phyloP scores from a whole-genome alignment of 2,329 filamentous ascomycete species.

The Lachnellula occidentalis region DNA sequence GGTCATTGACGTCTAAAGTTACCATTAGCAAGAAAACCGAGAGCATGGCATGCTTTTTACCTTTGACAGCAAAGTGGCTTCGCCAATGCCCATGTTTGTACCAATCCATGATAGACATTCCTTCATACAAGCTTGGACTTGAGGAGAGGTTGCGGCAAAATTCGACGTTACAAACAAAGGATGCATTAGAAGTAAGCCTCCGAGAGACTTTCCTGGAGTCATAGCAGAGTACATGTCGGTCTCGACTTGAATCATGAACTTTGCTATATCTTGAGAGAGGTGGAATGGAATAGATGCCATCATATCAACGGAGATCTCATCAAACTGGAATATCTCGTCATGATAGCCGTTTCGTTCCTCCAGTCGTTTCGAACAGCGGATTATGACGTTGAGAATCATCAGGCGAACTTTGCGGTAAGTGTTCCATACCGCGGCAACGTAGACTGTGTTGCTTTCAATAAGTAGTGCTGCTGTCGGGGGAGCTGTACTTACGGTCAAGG shows the following conservation, averaged over 20 bases:
- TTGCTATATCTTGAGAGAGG: not conserved
- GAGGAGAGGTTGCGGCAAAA: constrained; percentile 10
- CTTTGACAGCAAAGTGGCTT: constrained; percentile 22
- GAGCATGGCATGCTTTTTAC: constrained; percentile 6
- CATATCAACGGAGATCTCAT: constrained; percentile 8
- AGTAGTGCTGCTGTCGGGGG: not conserved
- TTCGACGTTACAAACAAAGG: constrained; percentile 20
- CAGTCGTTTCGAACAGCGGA: constrained; percentile 23
- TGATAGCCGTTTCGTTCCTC: not conserved
- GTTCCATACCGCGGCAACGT: constrained; percentile 51
- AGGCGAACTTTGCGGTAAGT: constrained; percentile 46
- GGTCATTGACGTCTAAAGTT: not conserved
- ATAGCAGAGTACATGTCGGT: not conserved
- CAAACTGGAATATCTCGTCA: not conserved
- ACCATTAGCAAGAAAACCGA: not conserved
- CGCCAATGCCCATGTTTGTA: constrained; percentile 26
- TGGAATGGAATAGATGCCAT: constrained; percentile 19
- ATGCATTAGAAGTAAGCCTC: constrained; percentile 27
- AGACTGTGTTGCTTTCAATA: constrained; percentile 22
- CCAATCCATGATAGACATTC: constrained; percentile 27
- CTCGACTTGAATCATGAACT: not conserved
- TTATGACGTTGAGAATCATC: constrained; percentile 46
- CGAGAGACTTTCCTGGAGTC: constrained; percentile 19
- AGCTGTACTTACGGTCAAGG: not conserved
- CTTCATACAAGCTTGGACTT: constrained; percentile 14